Evolutionary conservation across 2,329 filamentous ascomycete species (phyloP).

Genomic region (Dactylellina cionopaga): DNA sequence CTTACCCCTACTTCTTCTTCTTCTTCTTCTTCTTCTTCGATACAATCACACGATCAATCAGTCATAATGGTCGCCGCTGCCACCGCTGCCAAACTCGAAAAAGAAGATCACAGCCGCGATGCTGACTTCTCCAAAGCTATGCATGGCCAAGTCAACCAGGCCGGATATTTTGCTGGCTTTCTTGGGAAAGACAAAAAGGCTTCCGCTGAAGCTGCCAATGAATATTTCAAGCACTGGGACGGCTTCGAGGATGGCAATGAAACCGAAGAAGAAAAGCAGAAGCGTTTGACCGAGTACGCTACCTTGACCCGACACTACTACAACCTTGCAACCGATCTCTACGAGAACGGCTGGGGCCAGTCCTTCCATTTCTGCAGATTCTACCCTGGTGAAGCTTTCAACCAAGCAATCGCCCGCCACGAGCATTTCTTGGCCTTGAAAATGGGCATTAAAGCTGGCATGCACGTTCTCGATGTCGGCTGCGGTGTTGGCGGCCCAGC

Average conservation of each 20-base stretch:
- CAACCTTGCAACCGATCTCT: slow-evolving; percentile 93
- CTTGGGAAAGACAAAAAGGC: slow-evolving; percentile 81
- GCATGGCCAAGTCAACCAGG: slow-evolving; percentile 73
- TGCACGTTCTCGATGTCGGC: slow-evolving; percentile 93
- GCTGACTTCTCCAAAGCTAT: slow-evolving; percentile 89
- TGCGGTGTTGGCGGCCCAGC: slow-evolving; percentile 97
- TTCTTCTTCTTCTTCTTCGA: background rate
- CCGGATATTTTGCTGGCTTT: slow-evolving; percentile 76
- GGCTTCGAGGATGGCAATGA: slow-evolving; percentile 81
- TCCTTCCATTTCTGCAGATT: slow-evolving; percentile 99
- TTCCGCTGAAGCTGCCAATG: slow-evolving; percentile 82
- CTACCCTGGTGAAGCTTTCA: slow-evolving; percentile 83
- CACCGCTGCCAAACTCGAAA: slow-evolving; percentile 71
- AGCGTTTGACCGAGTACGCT: slow-evolving; percentile 86
- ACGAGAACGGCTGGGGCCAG: slow-evolving; percentile 96
- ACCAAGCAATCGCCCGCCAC: slow-evolving; percentile 91
- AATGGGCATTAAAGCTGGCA: slow-evolving; percentile 84
- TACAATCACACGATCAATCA: no score
- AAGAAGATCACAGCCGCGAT: slow-evolving; percentile 85
- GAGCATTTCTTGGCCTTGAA: slow-evolving; percentile 96
- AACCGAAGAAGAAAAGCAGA: slow-evolving; percentile 79
- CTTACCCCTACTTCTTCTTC: no score
- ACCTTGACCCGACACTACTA: slow-evolving; percentile 96
- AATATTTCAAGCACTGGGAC: slow-evolving; percentile 98
- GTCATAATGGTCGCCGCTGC: slow-evolving; percentile 47